Base-by-base conservation (phyloP, 805 yeast species). In the Kregervanrija pseudodelftensis region DNA sequence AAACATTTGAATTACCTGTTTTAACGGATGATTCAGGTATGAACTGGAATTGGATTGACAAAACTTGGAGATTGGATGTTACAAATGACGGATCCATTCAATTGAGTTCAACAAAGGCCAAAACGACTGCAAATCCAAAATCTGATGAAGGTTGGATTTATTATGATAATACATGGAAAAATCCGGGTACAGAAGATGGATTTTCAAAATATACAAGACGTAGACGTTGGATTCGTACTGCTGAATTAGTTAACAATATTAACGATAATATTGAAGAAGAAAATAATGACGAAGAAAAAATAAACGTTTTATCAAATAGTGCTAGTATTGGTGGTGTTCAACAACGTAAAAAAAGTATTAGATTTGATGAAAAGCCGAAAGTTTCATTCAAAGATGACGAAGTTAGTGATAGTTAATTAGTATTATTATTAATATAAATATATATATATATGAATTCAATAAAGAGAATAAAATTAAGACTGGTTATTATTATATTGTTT, bases 221-320 rank as follows among this genome's bases (percentile, higher is more conserved):
- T 60, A 78, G 99, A 68, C 75, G 97, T 60, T 91, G 99, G 99
- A 77, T 91, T 12, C 77, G 99, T 51, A 87, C 95, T 1, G 99
- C 99, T 0, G 95, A 87, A 61, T 70, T 89, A 52, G 81, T 85
- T 8, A 65, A 74, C 4, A 54, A 64, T 11, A 13, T 22, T 33
- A 30, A 30, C 12, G 9, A 11, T 39, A 12, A 12, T 31, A 28
- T 22, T 39, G 11, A 35, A 32, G 12, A 12, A 16, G 13, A 22
- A 31, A 17, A 15, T 15, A 11, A 39, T 37, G 30, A 28, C 11
- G 17, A 36, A 36, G 37, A 22, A 13, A 11, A 36, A 22, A 11
- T 12, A 36, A 13, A 11, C 39, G 5, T 15, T 39, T 17, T 37
- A 35, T 2, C 36, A 46, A 30, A 15, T 44, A 11, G 45, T 52